A percentile compares a stretch with the other conserved stretches of the same genome.
These are phyloP conservation scores for Byssoonygena ceratinophila DNA, from an alignment of 2,329 filamentous ascomycete genomes.

Conservation along the genomic window DNA sequence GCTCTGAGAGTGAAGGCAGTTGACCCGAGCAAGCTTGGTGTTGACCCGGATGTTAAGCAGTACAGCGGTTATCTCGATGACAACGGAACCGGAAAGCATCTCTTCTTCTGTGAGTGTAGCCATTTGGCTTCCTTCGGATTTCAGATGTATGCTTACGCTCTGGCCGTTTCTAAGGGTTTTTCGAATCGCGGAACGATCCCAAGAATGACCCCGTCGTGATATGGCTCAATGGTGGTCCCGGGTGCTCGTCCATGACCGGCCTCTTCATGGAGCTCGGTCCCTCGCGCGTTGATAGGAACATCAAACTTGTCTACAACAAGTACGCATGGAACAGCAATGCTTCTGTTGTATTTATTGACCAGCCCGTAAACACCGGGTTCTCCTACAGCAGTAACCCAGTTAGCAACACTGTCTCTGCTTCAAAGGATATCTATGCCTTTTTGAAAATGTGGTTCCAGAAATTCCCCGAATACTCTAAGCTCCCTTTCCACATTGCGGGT, in stretches of 20 bases:
- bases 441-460: slow-evolving; percentile 98
- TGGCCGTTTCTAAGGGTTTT: slow-evolving; percentile 62
- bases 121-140: background rate
- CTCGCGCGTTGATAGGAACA: slow-evolving; percentile 73
- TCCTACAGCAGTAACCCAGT: slow-evolving; percentile 85
- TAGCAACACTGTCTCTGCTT: slow-evolving; percentile 86
- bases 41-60: slow-evolving; percentile 85
- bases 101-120: slow-evolving; percentile 79
- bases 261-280: slow-evolving; percentile 97
- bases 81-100: slow-evolving; percentile 90
- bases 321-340: slow-evolving; percentile 95
- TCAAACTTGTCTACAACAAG: slow-evolving; percentile 73
- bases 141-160: background rate
- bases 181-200: slow-evolving; percentile 94
- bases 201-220: slow-evolving; percentile 91
- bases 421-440: slow-evolving; percentile 95
- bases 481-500: slow-evolving; percentile 95
- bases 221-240: slow-evolving; percentile 92
- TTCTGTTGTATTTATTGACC: slow-evolving; percentile 97
- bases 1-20: slow-evolving; percentile 84
- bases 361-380: slow-evolving; percentile 96
- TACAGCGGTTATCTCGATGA: slow-evolving; percentile 98
- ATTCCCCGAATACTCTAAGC: slow-evolving; percentile 87
- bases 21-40: slow-evolving; percentile 68
- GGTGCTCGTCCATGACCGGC: slow-evolving; percentile 91